Conservation (phyloP, 768 basidiomycete species). For the Dioszegia hungarica region DNA sequence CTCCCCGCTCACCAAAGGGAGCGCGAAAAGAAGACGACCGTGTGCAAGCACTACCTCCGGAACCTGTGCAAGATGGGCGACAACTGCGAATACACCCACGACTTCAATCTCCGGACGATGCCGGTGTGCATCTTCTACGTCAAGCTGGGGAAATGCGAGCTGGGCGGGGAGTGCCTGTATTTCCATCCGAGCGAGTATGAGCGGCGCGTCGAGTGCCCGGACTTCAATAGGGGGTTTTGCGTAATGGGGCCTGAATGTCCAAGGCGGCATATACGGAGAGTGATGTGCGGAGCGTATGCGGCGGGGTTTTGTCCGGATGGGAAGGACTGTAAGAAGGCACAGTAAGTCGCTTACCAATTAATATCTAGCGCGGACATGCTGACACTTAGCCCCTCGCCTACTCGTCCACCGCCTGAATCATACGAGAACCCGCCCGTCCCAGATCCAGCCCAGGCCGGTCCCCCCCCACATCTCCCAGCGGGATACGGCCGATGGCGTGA, state of each 20-base stretch:
- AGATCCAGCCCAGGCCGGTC: constrained; percentile 72
- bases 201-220: constrained; percentile 83
- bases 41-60: constrained; percentile 98
- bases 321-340: constrained; percentile 77
- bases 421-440: constrained; percentile 68
- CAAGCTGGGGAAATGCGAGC: constrained; percentile 94
- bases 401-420: constrained; percentile 62
- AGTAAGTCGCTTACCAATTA: constrained; percentile 58
- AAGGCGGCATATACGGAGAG: constrained; percentile 84
- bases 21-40: constrained; percentile 57
- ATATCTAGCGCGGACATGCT: neutral
- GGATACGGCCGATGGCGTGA: constrained; percentile 69
- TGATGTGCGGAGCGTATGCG: constrained; percentile 83
- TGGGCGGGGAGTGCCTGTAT: constrained; percentile 95
- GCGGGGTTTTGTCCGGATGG: constrained; percentile 91
- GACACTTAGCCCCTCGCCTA: constrained; percentile 66
- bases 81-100: constrained; percentile 96
- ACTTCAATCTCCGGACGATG: constrained; percentile 93
- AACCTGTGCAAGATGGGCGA: constrained; percentile 98
- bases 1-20: constrained; percentile 65
- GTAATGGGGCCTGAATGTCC: constrained; percentile 74
- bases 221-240: constrained; percentile 94
- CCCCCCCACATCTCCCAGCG: constrained; percentile 65
- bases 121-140: constrained; percentile 99
- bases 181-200: constrained; percentile 76